Evolutionary conservation across 192 early-diverging fungal species (phyloP).

Genomic region (Cetraspora pellucida): DNA sequence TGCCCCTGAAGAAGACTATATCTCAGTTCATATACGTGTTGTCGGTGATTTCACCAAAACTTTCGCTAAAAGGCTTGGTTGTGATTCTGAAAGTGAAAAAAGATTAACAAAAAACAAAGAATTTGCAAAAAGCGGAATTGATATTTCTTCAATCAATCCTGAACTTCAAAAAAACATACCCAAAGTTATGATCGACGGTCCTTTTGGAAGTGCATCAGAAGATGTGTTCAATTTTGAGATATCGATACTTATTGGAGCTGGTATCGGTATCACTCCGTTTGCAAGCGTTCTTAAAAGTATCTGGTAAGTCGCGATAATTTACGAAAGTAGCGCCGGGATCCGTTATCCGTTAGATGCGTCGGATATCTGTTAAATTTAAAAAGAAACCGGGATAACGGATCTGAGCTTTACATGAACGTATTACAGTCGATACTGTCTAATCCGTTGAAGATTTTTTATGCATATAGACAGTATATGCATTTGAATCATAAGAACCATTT

Average conservation of each 20-base stretch:
- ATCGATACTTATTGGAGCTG: conserved; percentile 71
- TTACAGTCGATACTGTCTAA: too few relatives aligned
- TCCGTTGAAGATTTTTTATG: too few relatives aligned
- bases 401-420: too few relatives aligned
- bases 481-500: too few relatives aligned
- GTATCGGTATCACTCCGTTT: conserved; percentile 83
- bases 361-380: too few relatives aligned
- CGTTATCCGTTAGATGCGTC: too few relatives aligned
- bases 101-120: conserved; percentile 42
- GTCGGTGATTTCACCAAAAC: conserved; percentile 73
- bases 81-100: conserved; percentile 49
- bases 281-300: conserved; percentile 74
- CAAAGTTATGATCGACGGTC: conserved; percentile 68
- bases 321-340: too few relatives aligned
- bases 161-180: conserved; percentile 49
- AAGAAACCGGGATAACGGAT: too few relatives aligned
- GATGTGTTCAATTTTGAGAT: conserved; percentile 76
- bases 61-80: conserved; percentile 65
- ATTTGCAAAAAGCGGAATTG: conserved; percentile 31
- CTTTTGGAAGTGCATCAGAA: conserved; percentile 70
- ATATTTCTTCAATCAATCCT: conserved; percentile 22
- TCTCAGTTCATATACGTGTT: conserved; percentile 76
- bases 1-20: conserved; percentile 76
- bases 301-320: conserved; percentile 45
- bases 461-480: too few relatives aligned